Evolutionary conservation across 2,329 filamentous ascomycete species (phyloP).

Genomic region (Phyllosticta citriasiana): DNA sequence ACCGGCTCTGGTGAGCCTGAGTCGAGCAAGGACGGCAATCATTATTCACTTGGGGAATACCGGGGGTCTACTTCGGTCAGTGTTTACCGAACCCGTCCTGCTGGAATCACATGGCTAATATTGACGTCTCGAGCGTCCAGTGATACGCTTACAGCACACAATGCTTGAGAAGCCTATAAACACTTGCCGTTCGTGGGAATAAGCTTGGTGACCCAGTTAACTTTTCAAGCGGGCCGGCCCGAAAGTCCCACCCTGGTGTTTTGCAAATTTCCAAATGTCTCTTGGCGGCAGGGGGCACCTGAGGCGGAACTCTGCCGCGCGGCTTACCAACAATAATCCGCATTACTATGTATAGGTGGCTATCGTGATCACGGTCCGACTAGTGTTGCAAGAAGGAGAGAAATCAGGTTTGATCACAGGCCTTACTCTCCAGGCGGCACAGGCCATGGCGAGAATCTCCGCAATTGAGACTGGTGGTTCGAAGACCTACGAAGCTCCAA

Average conservation of each 20-base stretch:
- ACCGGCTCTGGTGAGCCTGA: background rate
- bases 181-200: background rate
- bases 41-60: background rate
- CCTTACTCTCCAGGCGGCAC: background rate
- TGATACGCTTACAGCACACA: background rate
- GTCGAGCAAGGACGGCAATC: background rate
- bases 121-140: background rate
- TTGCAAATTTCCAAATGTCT: background rate
- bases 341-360: background rate
- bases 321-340: background rate
- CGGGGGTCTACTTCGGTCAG: background rate
- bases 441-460: background rate
- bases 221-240: background rate
- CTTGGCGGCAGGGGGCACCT: background rate
- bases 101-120: background rate
- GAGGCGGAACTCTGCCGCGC: background rate
- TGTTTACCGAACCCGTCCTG: background rate
- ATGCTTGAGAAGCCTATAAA: background rate
- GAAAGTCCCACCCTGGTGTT: background rate
- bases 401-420: background rate
- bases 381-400: background rate
- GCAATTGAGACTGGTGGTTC: background rate
- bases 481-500: background rate
- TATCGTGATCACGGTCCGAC: background rate
- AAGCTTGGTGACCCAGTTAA: background rate